These are phyloP conservation scores for Phialophora chinensis DNA, from an alignment of 2,329 filamentous ascomycete genomes.

Conservation along the genomic window DNA sequence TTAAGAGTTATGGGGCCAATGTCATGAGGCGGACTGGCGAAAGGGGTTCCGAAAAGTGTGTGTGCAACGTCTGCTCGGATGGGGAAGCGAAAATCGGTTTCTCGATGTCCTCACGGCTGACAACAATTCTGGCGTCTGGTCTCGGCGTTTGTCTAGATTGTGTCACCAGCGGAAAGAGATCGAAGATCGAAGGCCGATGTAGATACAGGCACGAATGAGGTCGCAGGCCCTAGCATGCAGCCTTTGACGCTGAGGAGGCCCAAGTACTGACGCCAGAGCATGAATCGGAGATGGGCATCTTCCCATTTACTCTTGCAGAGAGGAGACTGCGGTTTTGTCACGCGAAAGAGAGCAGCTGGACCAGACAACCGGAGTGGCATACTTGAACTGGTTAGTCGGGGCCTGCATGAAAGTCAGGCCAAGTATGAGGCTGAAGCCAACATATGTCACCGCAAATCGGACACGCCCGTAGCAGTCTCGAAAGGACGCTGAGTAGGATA, in stretches of 20 bases:
- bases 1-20: background rate
- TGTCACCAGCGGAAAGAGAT: conserved; percentile 8
- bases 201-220: conserved; percentile 6
- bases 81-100: background rate
- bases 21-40: background rate
- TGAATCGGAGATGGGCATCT: background rate
- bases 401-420: background rate
- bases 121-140: background rate
- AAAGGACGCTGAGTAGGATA: background rate
- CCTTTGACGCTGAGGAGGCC: background rate
- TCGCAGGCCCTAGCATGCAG: background rate
- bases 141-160: conserved; percentile 12
- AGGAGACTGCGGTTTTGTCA: background rate
- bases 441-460: background rate
- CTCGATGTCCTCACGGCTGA: conserved; percentile 1
- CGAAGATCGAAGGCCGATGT: conserved; percentile 6
- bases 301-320: background rate
- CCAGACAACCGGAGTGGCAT: background rate
- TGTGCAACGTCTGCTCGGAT: background rate
- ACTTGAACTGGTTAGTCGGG: background rate
- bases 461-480: background rate
- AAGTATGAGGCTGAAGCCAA: background rate
- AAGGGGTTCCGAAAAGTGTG: background rate
- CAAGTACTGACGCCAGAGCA: background rate
- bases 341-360: background rate